Evolutionary conservation across 2,329 filamentous ascomycete genomes (phyloP).

Genomic region (Aureobasidium leucospermi): DNA sequence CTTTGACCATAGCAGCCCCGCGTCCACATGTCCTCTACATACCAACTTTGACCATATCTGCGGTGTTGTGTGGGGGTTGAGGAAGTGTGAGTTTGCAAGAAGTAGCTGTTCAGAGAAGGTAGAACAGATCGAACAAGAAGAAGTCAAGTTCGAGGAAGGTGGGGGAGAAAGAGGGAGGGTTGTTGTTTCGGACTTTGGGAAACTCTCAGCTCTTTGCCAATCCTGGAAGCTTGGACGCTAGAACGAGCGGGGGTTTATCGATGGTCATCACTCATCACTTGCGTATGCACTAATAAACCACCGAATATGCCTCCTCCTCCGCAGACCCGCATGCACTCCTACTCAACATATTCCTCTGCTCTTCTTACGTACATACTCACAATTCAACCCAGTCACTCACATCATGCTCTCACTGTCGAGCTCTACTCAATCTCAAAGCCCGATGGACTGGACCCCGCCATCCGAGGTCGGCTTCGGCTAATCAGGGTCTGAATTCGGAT

Average conservation of each 20-base stretch:
- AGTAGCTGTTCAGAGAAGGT: not conserved
- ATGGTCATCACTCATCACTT: not conserved
- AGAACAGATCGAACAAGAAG: not conserved
- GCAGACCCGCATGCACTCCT: not conserved
- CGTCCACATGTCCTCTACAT: not conserved
- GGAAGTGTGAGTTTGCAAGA: not conserved
- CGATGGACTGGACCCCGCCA: not conserved
- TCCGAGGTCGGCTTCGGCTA: conserved; percentile 4
- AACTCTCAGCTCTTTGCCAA: not conserved
- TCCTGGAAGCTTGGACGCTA: not conserved
- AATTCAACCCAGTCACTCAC: not conserved
- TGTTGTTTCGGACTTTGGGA: not conserved
- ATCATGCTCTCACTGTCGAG: not conserved
- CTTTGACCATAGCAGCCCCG: not conserved
- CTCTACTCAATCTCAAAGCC: not conserved
- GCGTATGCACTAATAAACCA: not conserved
- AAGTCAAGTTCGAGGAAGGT: not conserved
- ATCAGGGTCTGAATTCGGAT: not conserved
- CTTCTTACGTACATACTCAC: not conserved
- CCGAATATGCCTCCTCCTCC: not conserved
- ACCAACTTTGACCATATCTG: conserved; percentile 22
- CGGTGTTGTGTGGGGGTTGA: conserved; percentile 10
- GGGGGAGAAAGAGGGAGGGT: not conserved
- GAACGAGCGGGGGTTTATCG: not conserved
- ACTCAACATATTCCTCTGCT: not conserved